Base-by-base conservation (phyloP, 2,329 filamentous ascomycete species). In the Phialophora tarda region DNA sequence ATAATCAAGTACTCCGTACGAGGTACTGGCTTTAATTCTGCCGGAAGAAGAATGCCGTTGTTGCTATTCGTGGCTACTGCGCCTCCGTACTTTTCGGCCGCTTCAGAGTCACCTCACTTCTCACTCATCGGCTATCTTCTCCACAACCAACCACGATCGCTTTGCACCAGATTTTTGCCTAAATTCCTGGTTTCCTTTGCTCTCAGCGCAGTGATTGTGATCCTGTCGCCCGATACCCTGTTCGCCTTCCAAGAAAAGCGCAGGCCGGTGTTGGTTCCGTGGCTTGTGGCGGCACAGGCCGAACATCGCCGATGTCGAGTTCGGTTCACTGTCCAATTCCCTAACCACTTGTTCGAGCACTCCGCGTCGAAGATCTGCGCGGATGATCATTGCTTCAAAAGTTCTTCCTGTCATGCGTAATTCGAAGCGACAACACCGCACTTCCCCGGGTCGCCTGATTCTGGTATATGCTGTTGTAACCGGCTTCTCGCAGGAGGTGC, bases 231-330 rank as follows among this genome's bases (percentile, higher is more conserved):
- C 23, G 3, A 6, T 47, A 3, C 34, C 26, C 11, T n/a, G 23
- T 11, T 59, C 5, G 21, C n/a, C 38, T 17, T 47, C 24, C 14
- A 12, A 6, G 11, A n/a, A n/a, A 44, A 6, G 21, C 23, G 38
- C 21, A 17, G 3, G 38, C 7, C 59, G 59, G 59, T 26, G 30
- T 54, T 61, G 59, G 21, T 61, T 44, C 59, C 59, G 59, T 47
- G 24, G 11, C 30, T 44, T 54, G 17, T 32, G 59, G 47, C 30
- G 47, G 30, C 48, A 53, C 47, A 48, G 47, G 24, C 59, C 47
- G 59, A 53, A 11, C 30, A 61, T 54, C 21, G 8, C 59, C 59
- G 59, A 30, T 38, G 50, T 24, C 59, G 21, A 8, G 10, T 51
- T 26, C 23, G 24, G 11, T 23, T 51, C 48, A 28, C 7, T 28